phyloP scores from a whole-genome alignment of 177 flowering plant genomes.

The Vitis hybrid region DNA sequence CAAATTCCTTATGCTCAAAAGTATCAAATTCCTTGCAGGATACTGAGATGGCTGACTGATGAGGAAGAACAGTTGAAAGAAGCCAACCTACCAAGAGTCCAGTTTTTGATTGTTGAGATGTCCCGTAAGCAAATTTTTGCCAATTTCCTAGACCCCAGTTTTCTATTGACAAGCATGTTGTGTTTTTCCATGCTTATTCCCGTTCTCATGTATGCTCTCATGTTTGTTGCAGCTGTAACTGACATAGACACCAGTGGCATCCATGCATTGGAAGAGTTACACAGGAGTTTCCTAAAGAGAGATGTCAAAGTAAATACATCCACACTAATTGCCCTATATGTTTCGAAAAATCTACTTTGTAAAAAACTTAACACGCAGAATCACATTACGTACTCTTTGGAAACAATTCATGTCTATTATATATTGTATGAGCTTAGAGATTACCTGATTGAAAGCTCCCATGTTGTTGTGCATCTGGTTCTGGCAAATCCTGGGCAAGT shows the following conservation, averaged over 20 bases:
- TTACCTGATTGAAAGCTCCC: constrained; percentile 1
- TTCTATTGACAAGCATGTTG: neutral
- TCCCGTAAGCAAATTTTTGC: constrained; percentile 63
- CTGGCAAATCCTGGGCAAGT: constrained; percentile 84
- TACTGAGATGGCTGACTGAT: constrained; percentile 77
- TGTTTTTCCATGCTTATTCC: neutral
- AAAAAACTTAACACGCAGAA: no score
- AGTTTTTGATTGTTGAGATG: constrained; percentile 80
- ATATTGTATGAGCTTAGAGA: no score
- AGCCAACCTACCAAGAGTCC: constrained; percentile 39
- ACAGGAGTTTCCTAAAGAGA: constrained; percentile 65
- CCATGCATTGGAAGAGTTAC: constrained; percentile 79
- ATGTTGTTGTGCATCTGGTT: constrained; percentile 49
- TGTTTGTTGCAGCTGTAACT: constrained; percentile 69
- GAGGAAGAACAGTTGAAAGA: constrained; percentile 65
- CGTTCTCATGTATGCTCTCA: neutral
- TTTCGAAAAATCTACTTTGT: no score
- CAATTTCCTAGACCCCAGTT: neutral
- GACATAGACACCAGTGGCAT: constrained; percentile 98
- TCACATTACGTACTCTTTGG: no score
- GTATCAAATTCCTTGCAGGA: constrained; percentile 41
- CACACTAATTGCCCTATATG: no score
- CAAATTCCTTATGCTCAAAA: constrained; percentile 10
- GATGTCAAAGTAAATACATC: constrained; percentile 54
- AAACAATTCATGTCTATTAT: no score